Evolutionary conservation across 768 basidiomycete species (phyloP).

Genomic region (Macrolepiota albuminosa): DNA sequence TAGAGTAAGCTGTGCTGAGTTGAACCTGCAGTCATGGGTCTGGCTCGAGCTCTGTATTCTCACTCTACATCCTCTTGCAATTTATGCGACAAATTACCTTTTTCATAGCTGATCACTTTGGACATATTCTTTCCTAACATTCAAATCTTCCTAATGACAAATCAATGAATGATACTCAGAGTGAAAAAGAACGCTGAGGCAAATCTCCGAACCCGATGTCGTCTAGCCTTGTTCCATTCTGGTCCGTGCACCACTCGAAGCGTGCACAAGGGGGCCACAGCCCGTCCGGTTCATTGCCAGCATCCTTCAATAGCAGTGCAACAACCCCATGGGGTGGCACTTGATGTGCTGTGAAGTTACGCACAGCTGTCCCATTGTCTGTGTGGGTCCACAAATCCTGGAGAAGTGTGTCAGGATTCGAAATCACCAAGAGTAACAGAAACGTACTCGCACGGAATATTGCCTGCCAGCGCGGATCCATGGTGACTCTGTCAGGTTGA

Average conservation of each 20-base stretch:
- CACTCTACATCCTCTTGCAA: background rate
- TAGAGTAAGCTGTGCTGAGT: background rate
- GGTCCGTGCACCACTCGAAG: slow-evolving; percentile 53
- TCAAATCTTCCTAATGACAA: background rate
- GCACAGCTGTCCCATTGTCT: slow-evolving; percentile 61
- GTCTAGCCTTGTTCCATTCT: slow-evolving; percentile 46
- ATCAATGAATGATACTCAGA: background rate
- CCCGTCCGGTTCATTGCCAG: slow-evolving; percentile 60
- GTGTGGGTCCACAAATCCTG: slow-evolving; percentile 76
- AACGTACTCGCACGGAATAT: slow-evolving; percentile 52
- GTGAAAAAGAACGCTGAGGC: background rate
- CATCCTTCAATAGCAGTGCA: slow-evolving; percentile 63
- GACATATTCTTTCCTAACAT: background rate
- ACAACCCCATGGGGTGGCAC: slow-evolving; percentile 70
- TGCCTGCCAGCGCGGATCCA: slow-evolving; percentile 61
- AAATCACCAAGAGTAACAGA: background rate
- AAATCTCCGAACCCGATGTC: slow-evolving; percentile 10
- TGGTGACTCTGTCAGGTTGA: slow-evolving; percentile 60
- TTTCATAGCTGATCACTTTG: background rate
- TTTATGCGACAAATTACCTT: background rate
- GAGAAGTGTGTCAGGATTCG: background rate
- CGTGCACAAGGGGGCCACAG: slow-evolving; percentile 56
- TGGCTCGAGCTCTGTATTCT: background rate
- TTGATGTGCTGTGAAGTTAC: slow-evolving; percentile 47
- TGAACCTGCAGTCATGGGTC: background rate